Percentiles rank a stretch among this genome's conserved stretches.
These are phyloP conservation scores for Oxyria digyna DNA, from an alignment of 148 eudicot genomes.

Conservation along the genomic window DNA sequence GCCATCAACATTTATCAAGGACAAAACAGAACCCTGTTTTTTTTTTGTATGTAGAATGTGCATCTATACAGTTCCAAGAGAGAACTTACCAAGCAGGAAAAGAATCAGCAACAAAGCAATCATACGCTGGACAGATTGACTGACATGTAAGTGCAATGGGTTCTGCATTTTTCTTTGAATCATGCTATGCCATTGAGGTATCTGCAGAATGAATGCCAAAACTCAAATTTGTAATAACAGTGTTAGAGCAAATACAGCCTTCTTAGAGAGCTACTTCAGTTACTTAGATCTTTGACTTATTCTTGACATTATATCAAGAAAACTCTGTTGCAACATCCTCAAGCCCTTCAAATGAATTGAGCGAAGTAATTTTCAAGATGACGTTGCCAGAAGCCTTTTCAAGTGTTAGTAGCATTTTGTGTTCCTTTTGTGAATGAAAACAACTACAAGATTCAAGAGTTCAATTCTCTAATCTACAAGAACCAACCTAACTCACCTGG, in stretches of 20 bases:
- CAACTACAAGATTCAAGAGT: neutral
- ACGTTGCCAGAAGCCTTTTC: no score
- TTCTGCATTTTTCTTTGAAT: conserved; percentile 35
- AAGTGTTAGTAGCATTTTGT: no score
- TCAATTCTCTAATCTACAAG: neutral
- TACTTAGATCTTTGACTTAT: neutral
- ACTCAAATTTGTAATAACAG: no score
- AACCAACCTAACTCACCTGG: conserved; percentile 34
- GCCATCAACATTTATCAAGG: neutral
- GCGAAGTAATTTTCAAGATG: no score
- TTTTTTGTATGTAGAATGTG: neutral
- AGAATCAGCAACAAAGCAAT: conserved; percentile 50
- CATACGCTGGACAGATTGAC: conserved; percentile 31
- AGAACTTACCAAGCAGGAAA: conserved; percentile 55
- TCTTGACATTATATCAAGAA: neutral
- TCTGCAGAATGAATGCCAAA: conserved; percentile 26
- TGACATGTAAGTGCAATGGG: conserved; percentile 22
- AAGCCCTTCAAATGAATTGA: neutral
- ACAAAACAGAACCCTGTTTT: neutral
- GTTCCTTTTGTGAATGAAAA: neutral
- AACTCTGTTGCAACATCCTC: neutral
- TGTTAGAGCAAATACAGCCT: no score
- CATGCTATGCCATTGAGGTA: conserved; percentile 27
- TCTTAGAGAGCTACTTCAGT: no score
- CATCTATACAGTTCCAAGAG: neutral